Conservation (phyloP, 2,329 filamentous ascomycete genomes). For the Phoma sp. region DNA sequence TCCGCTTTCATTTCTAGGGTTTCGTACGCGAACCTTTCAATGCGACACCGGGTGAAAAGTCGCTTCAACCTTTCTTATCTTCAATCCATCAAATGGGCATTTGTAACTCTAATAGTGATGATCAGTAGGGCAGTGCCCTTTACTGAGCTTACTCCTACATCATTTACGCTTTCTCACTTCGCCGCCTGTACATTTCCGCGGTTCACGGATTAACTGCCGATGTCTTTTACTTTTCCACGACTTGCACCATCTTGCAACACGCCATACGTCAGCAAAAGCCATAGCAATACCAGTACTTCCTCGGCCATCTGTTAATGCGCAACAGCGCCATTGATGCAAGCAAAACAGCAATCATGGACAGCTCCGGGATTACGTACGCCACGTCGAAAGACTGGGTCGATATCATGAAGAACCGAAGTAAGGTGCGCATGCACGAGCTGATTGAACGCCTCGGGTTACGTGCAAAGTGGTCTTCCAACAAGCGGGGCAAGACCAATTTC, state of each 20-base stretch:
- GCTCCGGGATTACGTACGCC: slow-evolving; percentile 39
- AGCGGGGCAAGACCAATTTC: slow-evolving; percentile 48
- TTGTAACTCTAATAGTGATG: not conserved
- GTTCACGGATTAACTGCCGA: slow-evolving; percentile 3
- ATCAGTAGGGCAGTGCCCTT: slow-evolving; percentile 11
- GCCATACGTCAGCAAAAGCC: not conserved
- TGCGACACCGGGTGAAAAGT: slow-evolving; percentile 6
- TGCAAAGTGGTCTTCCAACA: slow-evolving; percentile 49
- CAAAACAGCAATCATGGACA: slow-evolving; percentile 28
- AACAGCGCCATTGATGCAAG: slow-evolving; percentile 15
- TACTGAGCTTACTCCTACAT: not conserved
- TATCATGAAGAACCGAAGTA: slow-evolving; percentile 47
- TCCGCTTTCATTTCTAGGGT: slow-evolving; percentile 11
- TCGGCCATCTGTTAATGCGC: not conserved
- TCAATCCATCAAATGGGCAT: slow-evolving; percentile 7
- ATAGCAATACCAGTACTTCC: not conserved
- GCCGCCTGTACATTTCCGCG: not conserved
- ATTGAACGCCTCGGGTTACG: slow-evolving; percentile 45
- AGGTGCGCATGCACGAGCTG: slow-evolving; percentile 48
- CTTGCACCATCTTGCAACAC: slow-evolving; percentile 3
- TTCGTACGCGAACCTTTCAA: slow-evolving; percentile 8
- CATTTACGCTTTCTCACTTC: not conserved
- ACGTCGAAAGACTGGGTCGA: slow-evolving; percentile 47
- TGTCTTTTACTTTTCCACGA: slow-evolving; percentile 6
- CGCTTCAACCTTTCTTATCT: not conserved